These are phyloP conservation scores for Astragalus membranaceus DNA, from an alignment of 306 rosid species.

Conservation along the genomic window DNA sequence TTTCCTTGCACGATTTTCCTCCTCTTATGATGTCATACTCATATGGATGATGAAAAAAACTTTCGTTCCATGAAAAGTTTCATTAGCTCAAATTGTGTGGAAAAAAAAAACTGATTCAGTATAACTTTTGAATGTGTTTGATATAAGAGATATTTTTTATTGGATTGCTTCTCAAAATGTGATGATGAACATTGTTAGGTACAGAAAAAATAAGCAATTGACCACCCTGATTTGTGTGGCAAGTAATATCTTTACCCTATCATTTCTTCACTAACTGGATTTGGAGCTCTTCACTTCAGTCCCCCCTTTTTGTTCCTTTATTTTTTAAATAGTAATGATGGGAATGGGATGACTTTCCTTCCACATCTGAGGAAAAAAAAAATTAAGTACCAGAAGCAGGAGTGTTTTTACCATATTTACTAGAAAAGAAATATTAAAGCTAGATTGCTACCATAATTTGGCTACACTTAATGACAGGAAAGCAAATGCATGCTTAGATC, in stretches of 20 bases:
- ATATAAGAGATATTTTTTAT: neutral
- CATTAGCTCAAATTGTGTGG: neutral
- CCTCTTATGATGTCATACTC: neutral
- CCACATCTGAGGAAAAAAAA: neutral
- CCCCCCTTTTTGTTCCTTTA: neutral
- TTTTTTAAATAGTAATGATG: neutral
- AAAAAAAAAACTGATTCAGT: neutral
- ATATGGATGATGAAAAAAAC: neutral
- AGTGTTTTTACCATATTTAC: neutral
- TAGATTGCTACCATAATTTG: constrained; percentile 46
- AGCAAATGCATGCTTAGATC: constrained; percentile 69
- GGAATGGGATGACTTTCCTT: constrained; percentile 2
- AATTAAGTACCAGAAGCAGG: constrained; percentile 1
- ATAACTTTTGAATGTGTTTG: neutral
- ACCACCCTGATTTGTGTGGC: constrained; percentile 13
- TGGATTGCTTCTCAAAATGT: constrained; percentile 3
- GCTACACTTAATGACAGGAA: constrained; percentile 67
- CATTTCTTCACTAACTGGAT: neutral
- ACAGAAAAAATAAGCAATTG: neutral
- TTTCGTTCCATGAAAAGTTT: neutral
- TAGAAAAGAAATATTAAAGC: constrained; percentile 27
- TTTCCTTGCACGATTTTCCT: constrained; percentile 4
- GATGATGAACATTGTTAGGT: neutral
- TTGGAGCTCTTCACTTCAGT: constrained; percentile 2
- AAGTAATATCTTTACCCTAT: neutral